Evolutionary conservation across 768 basidiomycete species (phyloP).

Genomic region (Kwoniella shandongensis): DNA sequence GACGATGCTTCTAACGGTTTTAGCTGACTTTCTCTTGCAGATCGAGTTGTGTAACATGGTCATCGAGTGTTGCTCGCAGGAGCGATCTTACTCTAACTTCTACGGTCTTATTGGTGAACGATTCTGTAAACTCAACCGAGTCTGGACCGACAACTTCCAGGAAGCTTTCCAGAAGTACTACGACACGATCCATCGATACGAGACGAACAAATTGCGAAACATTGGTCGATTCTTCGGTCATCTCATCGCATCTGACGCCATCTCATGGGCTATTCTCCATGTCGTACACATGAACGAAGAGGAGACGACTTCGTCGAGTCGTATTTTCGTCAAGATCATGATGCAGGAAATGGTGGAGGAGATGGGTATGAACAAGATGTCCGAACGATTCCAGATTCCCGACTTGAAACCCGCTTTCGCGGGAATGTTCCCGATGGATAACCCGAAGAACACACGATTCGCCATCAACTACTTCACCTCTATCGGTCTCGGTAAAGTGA

Average conservation of each 20-base stretch:
- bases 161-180: slow-evolving; percentile 85
- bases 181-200: slow-evolving; percentile 95
- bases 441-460: slow-evolving; percentile 88
- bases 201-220: slow-evolving; percentile 95
- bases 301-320: slow-evolving; percentile 90
- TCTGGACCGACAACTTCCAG: slow-evolving; percentile 90
- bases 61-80: slow-evolving; percentile 99
- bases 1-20: background rate
- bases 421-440: slow-evolving; percentile 92
- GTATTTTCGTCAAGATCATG: slow-evolving; percentile 97
- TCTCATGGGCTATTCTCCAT: slow-evolving; percentile 84
- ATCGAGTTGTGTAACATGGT: slow-evolving; percentile 97
- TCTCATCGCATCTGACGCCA: slow-evolving; percentile 76
- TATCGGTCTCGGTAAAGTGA: slow-evolving; percentile 82
- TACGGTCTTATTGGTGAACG: slow-evolving; percentile 95
- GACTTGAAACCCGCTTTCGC: slow-evolving; percentile 70
- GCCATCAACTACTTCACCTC: slow-evolving; percentile 98
- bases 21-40: slow-evolving; percentile 55
- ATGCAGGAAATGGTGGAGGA: slow-evolving; percentile 92
- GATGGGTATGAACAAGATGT: slow-evolving; percentile 83
- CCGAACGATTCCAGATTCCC: slow-evolving; percentile 84
- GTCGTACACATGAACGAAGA: slow-evolving; percentile 93
- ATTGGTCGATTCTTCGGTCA: slow-evolving; percentile 97
- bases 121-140: slow-evolving; percentile 90
- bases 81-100: slow-evolving; percentile 95